Base-by-base conservation (phyloP, 108 stramenopile species). In the Nannochloropsis gaditana region DNA sequence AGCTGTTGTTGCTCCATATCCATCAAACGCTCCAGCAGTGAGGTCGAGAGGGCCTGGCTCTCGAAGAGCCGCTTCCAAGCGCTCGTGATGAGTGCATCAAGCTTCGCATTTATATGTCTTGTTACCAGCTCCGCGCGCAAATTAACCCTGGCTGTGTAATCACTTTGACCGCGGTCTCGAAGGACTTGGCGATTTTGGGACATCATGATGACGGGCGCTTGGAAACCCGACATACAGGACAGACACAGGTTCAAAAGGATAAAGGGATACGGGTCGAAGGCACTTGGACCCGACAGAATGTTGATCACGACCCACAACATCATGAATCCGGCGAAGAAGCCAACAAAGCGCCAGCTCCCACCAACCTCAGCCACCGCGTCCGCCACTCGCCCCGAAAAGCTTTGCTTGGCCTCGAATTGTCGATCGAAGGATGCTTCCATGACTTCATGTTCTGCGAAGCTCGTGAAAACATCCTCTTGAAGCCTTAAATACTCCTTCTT, bases 41-140 rank as follows among this genome's bases (percentile, higher is more conserved):
- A 73, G 59, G 59, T 73, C 19, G 59, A 73, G 59, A 73, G 59
- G 59, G 59, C 59, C n/a, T 73, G 59, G 59, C 59, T 73, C n/a
- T 73, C 59, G n/a, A 73, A 73, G 59, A 73, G 59, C 19, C 59
- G 59, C n/a, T 73, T 73, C 59, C 59, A 73, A 15, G 59, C 59
- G n/a, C 59, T 73, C 59, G 59, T n/a, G n/a, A 73, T 73, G 59
- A 73, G 59, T n/a, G 59, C 59, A 73, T 73, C 59, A n/a, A 73
- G 59, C 59, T 73, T 73, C 19, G 19, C 15, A n/a, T 73, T 73
- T 15, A 73, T 73, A n/a, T 73, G 59, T 2, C 59, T 73, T 73
- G 59, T 73, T 2, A 73, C n/a, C 19, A 73, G 59, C 59, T 73
- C 59, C 15, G 59, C 59, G 15, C 59, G 15, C 59, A 73, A n/a